Conservation (phyloP, 306 rosid species). For the Inga leiocalycina region DNA sequence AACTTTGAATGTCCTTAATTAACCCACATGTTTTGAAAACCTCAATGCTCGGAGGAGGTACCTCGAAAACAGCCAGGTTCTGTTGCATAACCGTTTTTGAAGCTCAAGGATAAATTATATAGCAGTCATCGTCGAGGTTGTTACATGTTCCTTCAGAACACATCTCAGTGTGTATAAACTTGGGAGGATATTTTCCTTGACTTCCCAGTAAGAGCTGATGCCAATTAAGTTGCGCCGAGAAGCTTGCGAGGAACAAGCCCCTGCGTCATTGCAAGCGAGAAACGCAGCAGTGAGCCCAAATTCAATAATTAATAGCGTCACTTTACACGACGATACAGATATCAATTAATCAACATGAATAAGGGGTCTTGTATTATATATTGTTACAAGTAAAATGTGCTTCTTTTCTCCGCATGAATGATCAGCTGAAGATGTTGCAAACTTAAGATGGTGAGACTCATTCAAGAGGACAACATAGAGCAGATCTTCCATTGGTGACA, state of each 20-base stretch:
- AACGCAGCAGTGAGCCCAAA: constrained; percentile 9
- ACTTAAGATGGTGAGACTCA: constrained; percentile 8
- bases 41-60: neutral
- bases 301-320: constrained; percentile 25
- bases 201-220: neutral
- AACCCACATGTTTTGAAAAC: neutral
- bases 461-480: constrained; percentile 21
- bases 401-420: constrained; percentile 16
- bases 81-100: neutral
- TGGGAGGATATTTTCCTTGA: neutral
- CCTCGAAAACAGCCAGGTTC: neutral
- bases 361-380: neutral
- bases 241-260: neutral
- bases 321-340: constrained; percentile 28
- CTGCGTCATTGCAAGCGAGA: neutral
- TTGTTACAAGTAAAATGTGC: constrained; percentile 27
- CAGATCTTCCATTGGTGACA: constrained; percentile 28
- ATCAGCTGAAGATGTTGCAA: constrained; percentile 25
- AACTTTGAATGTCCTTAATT: too few relatives aligned
- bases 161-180: neutral
- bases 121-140: neutral
- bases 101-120: neutral
- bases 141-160: neutral
- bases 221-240: neutral
- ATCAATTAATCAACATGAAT: neutral